Evolutionary conservation across 495 filamentous ascomycete species (phyloP), one percentile per base, ranked within the genome.

Genomic region (Wilcoxina mikolae): DNA sequence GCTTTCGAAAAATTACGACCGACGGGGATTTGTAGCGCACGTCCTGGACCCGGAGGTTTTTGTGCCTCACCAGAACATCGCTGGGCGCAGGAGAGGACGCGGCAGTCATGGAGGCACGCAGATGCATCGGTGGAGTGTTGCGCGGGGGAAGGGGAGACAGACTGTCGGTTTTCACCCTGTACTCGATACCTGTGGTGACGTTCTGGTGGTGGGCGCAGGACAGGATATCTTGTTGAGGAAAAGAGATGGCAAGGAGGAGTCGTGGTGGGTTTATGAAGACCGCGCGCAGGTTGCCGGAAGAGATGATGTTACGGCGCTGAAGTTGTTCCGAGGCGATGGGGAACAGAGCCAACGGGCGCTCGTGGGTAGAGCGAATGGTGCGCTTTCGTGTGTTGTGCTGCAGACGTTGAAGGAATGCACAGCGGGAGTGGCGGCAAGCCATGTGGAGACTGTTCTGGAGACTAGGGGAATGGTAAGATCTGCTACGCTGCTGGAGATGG

Each of bases 111-210:
- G 39, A 4, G 39, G 4, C 20, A 10, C 4, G 7, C 39, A 43
- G 39, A 12, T 5, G 9, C 39, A 43, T 43, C 39, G 39, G 5
- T 43, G 39, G 39, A 23, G 15, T 15, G 43, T 24, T 11, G 15
- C 11, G 23, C 24, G 9, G 9, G 25, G 25, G 20, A 29, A 49
- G 24, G 46, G 46, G 9, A 27, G 25, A 24, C 80, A 82, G 51
- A 85, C 78, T 3, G 73, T 82, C 58, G 79, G 78, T 4, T 84
- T 79, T 60, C 71, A 72, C 25, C 80, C 81, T 17, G 70, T 75
- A 18, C 72, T 84, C 24, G 76, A 82, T 58, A 77, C 76, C 11
- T 64, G 66, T 0, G 72, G 70, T 38, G 78, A 83, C 54, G 71
- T 79, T 0, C 63, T 84, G 11, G 76, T 73, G 1, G 79, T 78